Base-by-base conservation (phyloP, 768 basidiomycete genomes). In the Boletus vermiculosoides region DNA sequence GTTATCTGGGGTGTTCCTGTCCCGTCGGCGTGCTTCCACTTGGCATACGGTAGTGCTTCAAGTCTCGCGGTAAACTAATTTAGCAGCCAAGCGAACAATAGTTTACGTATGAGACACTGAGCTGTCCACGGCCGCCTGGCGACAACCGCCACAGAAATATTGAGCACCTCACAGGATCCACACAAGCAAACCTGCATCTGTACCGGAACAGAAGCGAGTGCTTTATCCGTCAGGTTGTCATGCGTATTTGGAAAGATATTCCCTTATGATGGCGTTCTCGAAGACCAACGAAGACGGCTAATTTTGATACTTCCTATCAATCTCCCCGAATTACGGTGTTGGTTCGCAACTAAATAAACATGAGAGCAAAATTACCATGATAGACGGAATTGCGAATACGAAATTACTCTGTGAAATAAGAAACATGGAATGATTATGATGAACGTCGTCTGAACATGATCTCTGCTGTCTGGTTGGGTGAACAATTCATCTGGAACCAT, bases 361-460 rank as follows among this genome's bases (percentile, higher is more conserved):
- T 45, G 37, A 58, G 47, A 30, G 20, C 3, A 55, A 58, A 52
- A 46, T 52, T 20, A 58, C 50, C 54, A 64, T 58, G 45, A 63
- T 28, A 40, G 36, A 46, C 36, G 5, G 50, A 46, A 51, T 44
- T 34, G 50, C 45, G 40, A 61, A 55, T 56, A 59, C 52, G 54
- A 55, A 49, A 57, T 55, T 54, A 42, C 51, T 51, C 53, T 50
- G 49, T 34, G 48, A 58, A 56, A 45, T 34, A 47, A 48, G 36
- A 31, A 57, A 55, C 37, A 48, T 52, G 23, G 37, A 34, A 23
- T 62, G 51, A 54, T 57, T 39, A 64, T 48, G 45, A 42, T 36
- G 59, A 52, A 22, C 63, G 70, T 57, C 71, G 71, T 57, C 67
- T 71, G 58, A 78, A 74, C 72, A 76, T 63, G 56, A 78, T 68